Conservation (phyloP, 2,329 filamentous ascomycete genomes). For the Capronia americana region DNA sequence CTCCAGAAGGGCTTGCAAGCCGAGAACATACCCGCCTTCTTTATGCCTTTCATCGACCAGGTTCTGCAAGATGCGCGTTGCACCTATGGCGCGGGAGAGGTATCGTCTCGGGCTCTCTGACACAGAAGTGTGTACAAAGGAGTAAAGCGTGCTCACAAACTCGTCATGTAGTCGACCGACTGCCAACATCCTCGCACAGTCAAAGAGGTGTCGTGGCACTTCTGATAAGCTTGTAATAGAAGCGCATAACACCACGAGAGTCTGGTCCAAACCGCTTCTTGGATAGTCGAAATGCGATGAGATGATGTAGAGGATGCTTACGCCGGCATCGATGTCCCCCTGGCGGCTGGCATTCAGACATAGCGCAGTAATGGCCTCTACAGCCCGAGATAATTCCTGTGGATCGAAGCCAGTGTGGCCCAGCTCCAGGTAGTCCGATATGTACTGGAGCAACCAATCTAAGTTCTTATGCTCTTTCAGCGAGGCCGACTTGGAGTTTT, state of each 20-base stretch:
- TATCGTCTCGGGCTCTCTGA: conserved; percentile 28
- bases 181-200: conserved; percentile 32
- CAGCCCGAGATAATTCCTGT: conserved; percentile 27
- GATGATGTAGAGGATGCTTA: conserved; percentile 34
- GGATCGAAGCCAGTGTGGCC: conserved; percentile 28
- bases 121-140: conserved; percentile 30
- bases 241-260: conserved; percentile 35
- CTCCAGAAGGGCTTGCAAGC: conserved; percentile 27
- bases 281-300: conserved; percentile 33
- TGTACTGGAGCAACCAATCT: conserved; percentile 36
- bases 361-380: conserved; percentile 27
- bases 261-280: conserved; percentile 29
- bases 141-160: conserved; percentile 29
- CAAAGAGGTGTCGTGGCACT: conserved; percentile 27
- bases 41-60: conserved; percentile 27
- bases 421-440: conserved; percentile 34
- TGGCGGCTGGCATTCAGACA: conserved; percentile 34
- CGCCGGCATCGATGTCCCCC: conserved; percentile 34
- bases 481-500: conserved; percentile 24
- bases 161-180: conserved; percentile 25
- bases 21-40: conserved; percentile 28
- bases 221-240: conserved; percentile 33
- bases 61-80: conserved; percentile 29
- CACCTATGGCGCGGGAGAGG: conserved; percentile 34
- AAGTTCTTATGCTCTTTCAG: conserved; percentile 33